Evolutionary conservation across 352 stramenopile species (phyloP).

Genomic region (Phytophthora sansomeana): DNA sequence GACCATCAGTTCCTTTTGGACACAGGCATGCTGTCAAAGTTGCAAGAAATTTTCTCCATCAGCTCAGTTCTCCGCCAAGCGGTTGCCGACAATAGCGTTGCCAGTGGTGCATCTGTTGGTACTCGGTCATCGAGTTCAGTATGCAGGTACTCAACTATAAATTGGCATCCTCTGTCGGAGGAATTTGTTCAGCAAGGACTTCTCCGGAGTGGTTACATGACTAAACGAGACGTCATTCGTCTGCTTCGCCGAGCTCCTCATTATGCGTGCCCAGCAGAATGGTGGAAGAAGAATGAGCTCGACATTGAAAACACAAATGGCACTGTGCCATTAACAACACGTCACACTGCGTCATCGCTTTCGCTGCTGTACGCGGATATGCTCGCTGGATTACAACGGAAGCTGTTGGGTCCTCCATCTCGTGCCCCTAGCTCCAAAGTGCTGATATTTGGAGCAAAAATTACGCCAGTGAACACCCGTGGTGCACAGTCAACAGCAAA

Average conservation of each 20-base stretch:
- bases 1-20: constrained; percentile 88
- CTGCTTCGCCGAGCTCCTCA: constrained; percentile 67
- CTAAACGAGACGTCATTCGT: constrained; percentile 81
- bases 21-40: constrained; percentile 71
- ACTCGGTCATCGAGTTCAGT: constrained; percentile 3
- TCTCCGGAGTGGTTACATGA: constrained; percentile 70
- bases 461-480: constrained; percentile 17
- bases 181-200: constrained; percentile 84
- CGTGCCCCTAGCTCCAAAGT: constrained; percentile 52
- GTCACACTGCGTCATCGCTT: constrained; percentile 80
- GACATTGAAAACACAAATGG: constrained; percentile 25
- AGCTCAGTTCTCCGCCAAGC: constrained; percentile 55
- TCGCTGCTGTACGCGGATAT: constrained; percentile 81
- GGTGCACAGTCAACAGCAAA: constrained; percentile 28
- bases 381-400: constrained; percentile 63
- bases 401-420: constrained; percentile 47
- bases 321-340: constrained; percentile 25
- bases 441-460: constrained; percentile 67
- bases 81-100: constrained; percentile 30
- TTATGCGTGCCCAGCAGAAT: constrained; percentile 60
- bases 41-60: constrained; percentile 84
- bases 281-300: constrained; percentile 71
- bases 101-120: constrained; percentile 2
- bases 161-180: constrained; percentile 82
- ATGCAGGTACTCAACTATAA: constrained; percentile 51